These are phyloP conservation scores for Thalassiosira exigua DNA, from an alignment of 352 stramenopile genomes.

Conservation along the genomic window DNA sequence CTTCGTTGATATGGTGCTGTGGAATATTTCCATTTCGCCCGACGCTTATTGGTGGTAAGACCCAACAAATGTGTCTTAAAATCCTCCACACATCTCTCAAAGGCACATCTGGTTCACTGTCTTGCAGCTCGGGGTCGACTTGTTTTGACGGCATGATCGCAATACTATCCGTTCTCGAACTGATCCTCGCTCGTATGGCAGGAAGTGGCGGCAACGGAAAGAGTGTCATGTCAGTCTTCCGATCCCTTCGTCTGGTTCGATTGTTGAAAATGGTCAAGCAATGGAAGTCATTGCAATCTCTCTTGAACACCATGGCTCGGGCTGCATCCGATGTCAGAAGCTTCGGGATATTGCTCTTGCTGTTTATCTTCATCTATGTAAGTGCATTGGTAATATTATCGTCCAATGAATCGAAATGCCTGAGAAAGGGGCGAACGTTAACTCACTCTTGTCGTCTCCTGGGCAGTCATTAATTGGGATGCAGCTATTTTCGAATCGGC, in stretches of 20 bases:
- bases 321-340: constrained; percentile 93
- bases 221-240: constrained; percentile 85
- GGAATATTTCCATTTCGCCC: constrained; percentile 54
- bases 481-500: constrained; percentile 94
- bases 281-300: constrained; percentile 91
- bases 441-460: too few species aligned
- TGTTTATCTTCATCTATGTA: constrained; percentile 97
- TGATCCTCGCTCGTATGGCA: constrained; percentile 41
- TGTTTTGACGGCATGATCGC: constrained; percentile 67
- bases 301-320: constrained; percentile 90
- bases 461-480: constrained; percentile 76
- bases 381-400: constrained; percentile 90
- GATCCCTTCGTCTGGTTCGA: constrained; percentile 90
- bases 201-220: constrained; percentile 31
- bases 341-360: constrained; percentile 92
- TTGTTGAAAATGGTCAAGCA: constrained; percentile 94
- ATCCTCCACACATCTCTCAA: too few species aligned
- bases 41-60: constrained; percentile 45
- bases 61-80: too few species aligned
- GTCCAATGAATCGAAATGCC: too few species aligned
- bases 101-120: background rate
- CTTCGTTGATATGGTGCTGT: constrained; percentile 63
- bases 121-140: constrained; percentile 16
- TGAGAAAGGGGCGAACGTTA: background rate
- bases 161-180: constrained; percentile 47